Conservation (phyloP, 1,139 yeast genomes). For the Suhomyces coccinellae region DNA sequence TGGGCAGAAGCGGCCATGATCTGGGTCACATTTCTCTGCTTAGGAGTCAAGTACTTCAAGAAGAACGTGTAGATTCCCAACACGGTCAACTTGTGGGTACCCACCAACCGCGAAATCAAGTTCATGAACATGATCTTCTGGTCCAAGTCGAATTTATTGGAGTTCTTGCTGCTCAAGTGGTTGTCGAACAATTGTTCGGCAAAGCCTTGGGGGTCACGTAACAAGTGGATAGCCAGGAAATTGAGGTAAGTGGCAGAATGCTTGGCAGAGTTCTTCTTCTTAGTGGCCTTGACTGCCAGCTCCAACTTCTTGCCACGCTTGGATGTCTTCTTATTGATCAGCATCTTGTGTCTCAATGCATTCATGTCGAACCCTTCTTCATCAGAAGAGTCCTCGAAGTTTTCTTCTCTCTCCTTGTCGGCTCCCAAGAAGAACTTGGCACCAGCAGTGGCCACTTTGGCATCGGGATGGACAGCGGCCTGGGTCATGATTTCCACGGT, state of each 20-base stretch:
- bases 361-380: slow-evolving; percentile 71
- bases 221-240: slow-evolving; percentile 88
- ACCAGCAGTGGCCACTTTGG: slow-evolving; percentile 87
- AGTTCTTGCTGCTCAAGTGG: slow-evolving; percentile 68
- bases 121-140: slow-evolving; percentile 89
- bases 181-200: slow-evolving; percentile 78
- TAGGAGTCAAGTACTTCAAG: slow-evolving; percentile 87
- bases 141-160: slow-evolving; percentile 73
- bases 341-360: slow-evolving; percentile 75
- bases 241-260: slow-evolving; percentile 75
- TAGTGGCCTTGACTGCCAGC: slow-evolving; percentile 64
- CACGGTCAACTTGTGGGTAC: slow-evolving; percentile 89
- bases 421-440: slow-evolving; percentile 91
- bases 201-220: slow-evolving; percentile 97
- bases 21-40: slow-evolving; percentile 91
- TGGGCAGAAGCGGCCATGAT: slow-evolving; percentile 97
- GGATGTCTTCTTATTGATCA: slow-evolving; percentile 77
- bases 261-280: slow-evolving; percentile 55
- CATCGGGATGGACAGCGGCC: slow-evolving; percentile 85
- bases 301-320: slow-evolving; percentile 80
- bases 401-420: slow-evolving; percentile 90
- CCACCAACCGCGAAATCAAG: slow-evolving; percentile 81
- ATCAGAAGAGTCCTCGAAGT: slow-evolving; percentile 67
- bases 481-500: slow-evolving; percentile 97
- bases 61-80: slow-evolving; percentile 87